These are phyloP conservation scores for Rhynchospora breviuscula DNA, from an alignment of 176 grass and related monocot genomes.

Conservation along the genomic window DNA sequence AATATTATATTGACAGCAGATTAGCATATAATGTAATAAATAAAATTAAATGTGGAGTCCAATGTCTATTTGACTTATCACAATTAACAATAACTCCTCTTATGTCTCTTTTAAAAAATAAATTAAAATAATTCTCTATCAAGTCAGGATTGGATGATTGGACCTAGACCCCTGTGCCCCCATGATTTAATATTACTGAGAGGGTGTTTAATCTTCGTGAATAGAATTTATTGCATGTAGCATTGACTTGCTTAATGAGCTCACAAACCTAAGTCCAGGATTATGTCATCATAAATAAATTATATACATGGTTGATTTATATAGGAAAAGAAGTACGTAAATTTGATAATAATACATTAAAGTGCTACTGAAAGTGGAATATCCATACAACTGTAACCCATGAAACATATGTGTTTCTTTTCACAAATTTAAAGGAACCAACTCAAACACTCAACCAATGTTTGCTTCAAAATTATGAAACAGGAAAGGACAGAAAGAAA, in stretches of 20 bases:
- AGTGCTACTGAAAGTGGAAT: background rate
- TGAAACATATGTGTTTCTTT: background rate
- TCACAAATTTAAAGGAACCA: background rate
- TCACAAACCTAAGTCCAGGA: background rate
- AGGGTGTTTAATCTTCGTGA: background rate
- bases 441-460: background rate
- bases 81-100: background rate
- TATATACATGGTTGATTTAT: background rate
- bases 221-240: constrained; percentile 15
- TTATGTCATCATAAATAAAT: background rate
- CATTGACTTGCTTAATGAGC: background rate
- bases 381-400: background rate
- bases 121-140: background rate
- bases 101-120: background rate
- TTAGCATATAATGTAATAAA: too few species aligned
- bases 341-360: background rate
- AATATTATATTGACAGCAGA: too few species aligned
- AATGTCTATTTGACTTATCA: background rate
- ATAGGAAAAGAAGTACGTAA: background rate
- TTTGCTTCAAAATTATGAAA: background rate
- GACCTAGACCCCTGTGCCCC: constrained; percentile 9
- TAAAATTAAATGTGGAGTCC: too few species aligned
- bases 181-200: constrained; percentile 6
- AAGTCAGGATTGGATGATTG: constrained; percentile 6
- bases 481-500: background rate